A percentile compares a stretch with the other conserved stretches of the same genome.
Conservation (phyloP, 2,329 filamentous ascomycete genomes). For the Fonsecaea monophora region DNA sequence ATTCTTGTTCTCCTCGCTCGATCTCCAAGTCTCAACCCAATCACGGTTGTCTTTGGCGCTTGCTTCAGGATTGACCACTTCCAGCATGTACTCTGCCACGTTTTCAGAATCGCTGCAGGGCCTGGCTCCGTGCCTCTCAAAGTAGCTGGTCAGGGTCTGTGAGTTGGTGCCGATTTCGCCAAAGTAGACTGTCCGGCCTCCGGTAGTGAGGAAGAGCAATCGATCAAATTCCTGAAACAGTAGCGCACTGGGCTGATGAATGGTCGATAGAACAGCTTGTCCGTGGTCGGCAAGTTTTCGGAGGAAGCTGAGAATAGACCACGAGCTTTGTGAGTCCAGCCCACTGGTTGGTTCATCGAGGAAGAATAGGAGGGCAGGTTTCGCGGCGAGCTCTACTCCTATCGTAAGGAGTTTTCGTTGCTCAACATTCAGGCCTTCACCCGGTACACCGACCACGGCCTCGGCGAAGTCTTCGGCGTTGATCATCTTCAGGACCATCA, state of each 20-base stretch:
- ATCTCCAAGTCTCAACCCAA: slow-evolving; percentile 68
- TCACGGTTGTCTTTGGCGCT: slow-evolving; percentile 69
- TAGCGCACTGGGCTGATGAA: slow-evolving; percentile 62
- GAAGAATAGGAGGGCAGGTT: slow-evolving; percentile 71
- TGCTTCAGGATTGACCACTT: slow-evolving; percentile 55
- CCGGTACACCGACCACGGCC: slow-evolving; percentile 66
- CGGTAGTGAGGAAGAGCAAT: slow-evolving; percentile 76
- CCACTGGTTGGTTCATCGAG: slow-evolving; percentile 72
- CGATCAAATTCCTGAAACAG: slow-evolving; percentile 69
- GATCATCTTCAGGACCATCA: slow-evolving; percentile 49
- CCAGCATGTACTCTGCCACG: slow-evolving; percentile 66
- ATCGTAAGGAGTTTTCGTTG: slow-evolving; percentile 82
- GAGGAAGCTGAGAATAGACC: slow-evolving; percentile 68
- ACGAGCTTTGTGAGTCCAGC: slow-evolving; percentile 68
- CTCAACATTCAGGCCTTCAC: slow-evolving; percentile 70
- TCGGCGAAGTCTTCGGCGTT: slow-evolving; percentile 73
- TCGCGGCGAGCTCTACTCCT: slow-evolving; percentile 80
- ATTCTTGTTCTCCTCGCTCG: slow-evolving; percentile 61
- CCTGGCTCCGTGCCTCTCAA: slow-evolving; percentile 63
- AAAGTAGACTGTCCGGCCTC: slow-evolving; percentile 81
- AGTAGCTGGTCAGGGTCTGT: slow-evolving; percentile 71
- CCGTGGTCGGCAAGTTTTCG: slow-evolving; percentile 64
- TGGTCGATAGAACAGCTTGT: slow-evolving; percentile 62
- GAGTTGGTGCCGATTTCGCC: slow-evolving; percentile 69
- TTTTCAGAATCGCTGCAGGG: slow-evolving; percentile 70